Evolutionary conservation across 345 rosid species (phyloP).

Genomic region (Arabis alpina): DNA sequence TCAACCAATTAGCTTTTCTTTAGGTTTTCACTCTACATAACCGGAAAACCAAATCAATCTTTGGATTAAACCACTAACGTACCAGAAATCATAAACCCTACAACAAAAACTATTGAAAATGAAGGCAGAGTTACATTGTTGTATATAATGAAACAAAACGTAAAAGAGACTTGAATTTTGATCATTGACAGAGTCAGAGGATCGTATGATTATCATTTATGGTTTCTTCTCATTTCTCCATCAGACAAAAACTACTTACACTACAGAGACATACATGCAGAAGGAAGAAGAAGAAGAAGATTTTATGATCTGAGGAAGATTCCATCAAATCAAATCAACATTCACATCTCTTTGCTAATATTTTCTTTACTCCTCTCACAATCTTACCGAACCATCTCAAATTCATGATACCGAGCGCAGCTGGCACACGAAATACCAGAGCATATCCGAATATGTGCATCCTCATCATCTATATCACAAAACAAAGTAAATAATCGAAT

Average conservation of each 20-base stretch:
- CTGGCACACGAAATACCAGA: conserved; percentile 68
- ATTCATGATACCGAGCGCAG: conserved; percentile 71
- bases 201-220: conserved; percentile 34
- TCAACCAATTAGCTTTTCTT: no score
- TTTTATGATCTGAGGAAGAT: conserved; percentile 5
- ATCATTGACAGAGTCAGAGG: conserved; percentile 46
- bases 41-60: neutral
- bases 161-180: conserved; percentile 31
- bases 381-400: conserved; percentile 86
- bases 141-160: conserved; percentile 28
- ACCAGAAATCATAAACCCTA: neutral
- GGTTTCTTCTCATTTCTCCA: conserved; percentile 33
- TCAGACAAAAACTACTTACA: conserved; percentile 49
- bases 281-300: conserved; percentile 6
- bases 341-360: conserved; percentile 70
- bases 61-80: neutral
- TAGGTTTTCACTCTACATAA: no score
- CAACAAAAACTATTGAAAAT: conserved; percentile 7
- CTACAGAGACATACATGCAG: conserved; percentile 40
- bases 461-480: conserved; percentile 74
- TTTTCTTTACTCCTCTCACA: conserved; percentile 77
- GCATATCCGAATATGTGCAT: conserved; percentile 62
- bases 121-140: conserved; percentile 37
- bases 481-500: no score
- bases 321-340: conserved; percentile 41